These are phyloP conservation scores for Leccinum pachyderme DNA, from an alignment of 1,284 basidiomycete genomes.

Conservation along the genomic window DNA sequence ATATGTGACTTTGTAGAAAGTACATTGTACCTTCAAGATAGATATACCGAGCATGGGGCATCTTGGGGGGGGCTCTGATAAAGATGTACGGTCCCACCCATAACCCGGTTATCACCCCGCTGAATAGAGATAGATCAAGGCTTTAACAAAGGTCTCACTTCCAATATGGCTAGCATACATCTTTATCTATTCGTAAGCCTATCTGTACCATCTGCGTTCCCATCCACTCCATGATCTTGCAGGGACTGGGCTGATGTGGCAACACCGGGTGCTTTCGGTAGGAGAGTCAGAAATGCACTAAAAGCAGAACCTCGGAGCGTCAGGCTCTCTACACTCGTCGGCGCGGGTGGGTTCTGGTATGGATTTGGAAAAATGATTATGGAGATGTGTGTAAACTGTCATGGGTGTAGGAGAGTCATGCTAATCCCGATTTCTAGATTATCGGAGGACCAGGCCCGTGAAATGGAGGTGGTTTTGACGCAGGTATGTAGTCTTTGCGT, in stretches of 20 bases:
- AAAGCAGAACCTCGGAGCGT: constrained; percentile 84
- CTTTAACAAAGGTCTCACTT: constrained; percentile 70
- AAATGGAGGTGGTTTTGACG: constrained; percentile 67
- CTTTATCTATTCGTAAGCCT: constrained; percentile 72
- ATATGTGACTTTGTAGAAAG: constrained; percentile 55
- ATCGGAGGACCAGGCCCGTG: constrained; percentile 65
- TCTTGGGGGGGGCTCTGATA: constrained; percentile 78
- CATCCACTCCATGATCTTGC: constrained; percentile 4
- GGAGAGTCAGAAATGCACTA: constrained; percentile 77
- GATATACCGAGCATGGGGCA: constrained; percentile 86
- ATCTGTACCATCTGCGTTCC: not conserved
- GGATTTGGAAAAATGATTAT: constrained; percentile 82
- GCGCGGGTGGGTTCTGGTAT: constrained; percentile 88
- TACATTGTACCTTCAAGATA: constrained; percentile 86
- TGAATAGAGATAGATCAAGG: constrained; percentile 52
- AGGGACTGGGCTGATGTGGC: constrained; percentile 84
- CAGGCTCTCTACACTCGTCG: constrained; percentile 75
- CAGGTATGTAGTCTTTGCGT: constrained; percentile 45
- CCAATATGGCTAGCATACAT: constrained; percentile 88
- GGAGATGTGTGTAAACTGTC: constrained; percentile 57
- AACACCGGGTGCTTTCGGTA: constrained; percentile 73
- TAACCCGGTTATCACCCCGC: constrained; percentile 1
- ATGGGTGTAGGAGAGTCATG: not conserved
- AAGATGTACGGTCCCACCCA: constrained; percentile 55
- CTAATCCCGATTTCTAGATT: constrained; percentile 44